These are phyloP conservation scores for Boletus vinaceobasis DNA, from an alignment of 768 basidiomycete species.

Conservation along the genomic window DNA sequence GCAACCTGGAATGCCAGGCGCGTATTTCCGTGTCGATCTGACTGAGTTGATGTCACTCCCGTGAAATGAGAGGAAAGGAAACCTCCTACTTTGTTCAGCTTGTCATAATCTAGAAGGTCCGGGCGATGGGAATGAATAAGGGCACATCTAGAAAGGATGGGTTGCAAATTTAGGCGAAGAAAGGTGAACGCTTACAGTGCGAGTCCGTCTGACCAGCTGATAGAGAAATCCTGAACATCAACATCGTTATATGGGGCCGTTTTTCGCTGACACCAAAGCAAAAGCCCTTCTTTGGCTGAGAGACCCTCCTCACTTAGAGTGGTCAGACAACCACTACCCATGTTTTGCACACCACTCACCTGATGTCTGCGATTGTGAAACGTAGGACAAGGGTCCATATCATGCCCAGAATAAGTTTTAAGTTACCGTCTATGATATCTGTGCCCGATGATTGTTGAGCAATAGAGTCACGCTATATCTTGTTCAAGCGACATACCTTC, in stretches of 20 bases:
- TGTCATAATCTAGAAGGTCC: conserved; percentile 87
- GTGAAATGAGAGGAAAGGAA: neutral
- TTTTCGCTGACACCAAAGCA: conserved; percentile 98
- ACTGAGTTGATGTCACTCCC: conserved; percentile 38
- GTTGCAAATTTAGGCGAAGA: neutral
- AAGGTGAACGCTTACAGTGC: conserved; percentile 63
- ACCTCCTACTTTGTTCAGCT: conserved; percentile 69
- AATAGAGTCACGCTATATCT: neutral
- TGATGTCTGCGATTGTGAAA: conserved; percentile 98
- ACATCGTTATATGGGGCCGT: conserved; percentile 90
- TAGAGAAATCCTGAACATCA: conserved; percentile 88
- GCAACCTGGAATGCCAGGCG: conserved; percentile 85
- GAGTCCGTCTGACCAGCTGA: conserved; percentile 92
- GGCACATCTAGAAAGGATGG: conserved; percentile 68
- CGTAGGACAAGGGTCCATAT: conserved; percentile 98
- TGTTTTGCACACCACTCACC: conserved; percentile 46
- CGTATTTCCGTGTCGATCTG: conserved; percentile 79
- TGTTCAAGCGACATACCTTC: conserved; percentile 55
- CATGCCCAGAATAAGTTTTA: conserved; percentile 98
- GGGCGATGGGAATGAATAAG: conserved; percentile 97
- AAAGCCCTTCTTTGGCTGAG: conserved; percentile 95
- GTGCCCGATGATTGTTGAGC: conserved; percentile 6
- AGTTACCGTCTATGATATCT: conserved; percentile 99
- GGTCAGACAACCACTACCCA: conserved; percentile 7
- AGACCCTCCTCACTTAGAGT: conserved; percentile 86